Conservation (phyloP, 176 grass and related monocot species). For the Hyparrhenia diplandra region DNA sequence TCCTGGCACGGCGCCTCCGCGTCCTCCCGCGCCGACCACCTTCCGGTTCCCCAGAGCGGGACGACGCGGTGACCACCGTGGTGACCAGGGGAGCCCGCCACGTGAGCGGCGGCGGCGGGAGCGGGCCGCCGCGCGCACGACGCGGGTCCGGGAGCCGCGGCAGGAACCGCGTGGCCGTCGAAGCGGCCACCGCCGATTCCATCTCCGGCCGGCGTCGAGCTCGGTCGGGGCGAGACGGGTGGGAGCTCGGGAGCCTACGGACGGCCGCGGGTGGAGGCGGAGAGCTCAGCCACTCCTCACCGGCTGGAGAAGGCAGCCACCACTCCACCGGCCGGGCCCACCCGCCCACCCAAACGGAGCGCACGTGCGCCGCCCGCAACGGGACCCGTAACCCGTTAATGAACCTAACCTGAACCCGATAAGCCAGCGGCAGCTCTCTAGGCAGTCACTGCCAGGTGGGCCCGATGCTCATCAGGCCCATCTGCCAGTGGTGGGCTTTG, state of each 20-base stretch:
- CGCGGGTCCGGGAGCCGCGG: not conserved
- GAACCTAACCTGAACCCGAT: not conserved
- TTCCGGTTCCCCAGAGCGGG: conserved; percentile 16
- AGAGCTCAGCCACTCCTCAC: conserved; percentile 32
- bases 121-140: not conserved
- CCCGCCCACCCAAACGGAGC: not conserved
- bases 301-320: not conserved
- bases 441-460: not conserved
- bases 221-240: not conserved
- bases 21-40: not conserved
- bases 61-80: conserved; percentile 35
- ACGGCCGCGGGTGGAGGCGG: not conserved
- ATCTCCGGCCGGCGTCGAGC: conserved; percentile 34
- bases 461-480: not conserved
- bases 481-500: not conserved
- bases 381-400: not conserved
- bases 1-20: conserved; percentile 25
- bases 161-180: conserved; percentile 13
- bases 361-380: not conserved
- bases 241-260: not conserved
- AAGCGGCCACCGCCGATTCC: conserved; percentile 21
- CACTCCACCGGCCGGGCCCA: no score
- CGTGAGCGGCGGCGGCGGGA: not conserved
- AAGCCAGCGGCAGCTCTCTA: no score
- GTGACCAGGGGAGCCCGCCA: conserved; percentile 29